Base-by-base conservation (phyloP, 495 filamentous ascomycete genomes). In the Staphylotrichum tortipilum region DNA sequence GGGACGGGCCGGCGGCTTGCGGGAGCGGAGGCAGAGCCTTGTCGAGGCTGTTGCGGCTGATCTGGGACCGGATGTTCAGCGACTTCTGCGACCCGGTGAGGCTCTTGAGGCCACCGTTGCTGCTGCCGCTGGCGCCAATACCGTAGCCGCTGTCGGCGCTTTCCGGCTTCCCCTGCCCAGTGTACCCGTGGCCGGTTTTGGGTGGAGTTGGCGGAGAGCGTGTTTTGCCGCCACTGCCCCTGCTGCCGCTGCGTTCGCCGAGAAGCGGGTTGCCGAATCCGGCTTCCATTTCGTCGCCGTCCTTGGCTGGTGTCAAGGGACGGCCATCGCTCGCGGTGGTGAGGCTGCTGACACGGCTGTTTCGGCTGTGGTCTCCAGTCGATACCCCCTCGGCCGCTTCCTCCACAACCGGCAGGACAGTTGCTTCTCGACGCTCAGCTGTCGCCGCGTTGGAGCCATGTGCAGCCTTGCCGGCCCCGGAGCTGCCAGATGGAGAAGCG, bases 381-480 rank as follows among this genome's bases (percentile, higher is more conserved):
- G 85, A 90, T 4, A 77, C 79, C 15, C 79, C 85, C 66, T 96
- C 92, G 11, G 82, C 85, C 22, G 83, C 84, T 70, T 98, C 92
- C 47, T 95, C 89, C 7, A 98, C 88, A 41, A 96, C 84, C 2
- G 92, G 92, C n/a, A 98, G 67, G 21, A 86, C 83, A 24, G 83
- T 75, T 10, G 82, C 79, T 36, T 78, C 70, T 43, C 89, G 84
- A 3, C 64, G 58, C 67, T 59, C 63, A 9, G 30, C 37, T 0
- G 68, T 52, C 50, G 72, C 34, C 69, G 74, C 61, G 72, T 76
- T 41, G 78, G 67, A 19, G 79, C 68, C 52, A n/a, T 49, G 31
- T 71, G 72, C 31, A 68, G 70, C 34, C 83, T 64, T 28, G 65
- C 77, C 44, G 70, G 66, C 15, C 73, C 63, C 18, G 71, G 78